A percentile compares a stretch with the other conserved stretches of the same genome.
phyloP scores from a whole-genome alignment of 2,329 filamentous ascomycete genomes.

The Cylindrodendrum hubeiense region DNA sequence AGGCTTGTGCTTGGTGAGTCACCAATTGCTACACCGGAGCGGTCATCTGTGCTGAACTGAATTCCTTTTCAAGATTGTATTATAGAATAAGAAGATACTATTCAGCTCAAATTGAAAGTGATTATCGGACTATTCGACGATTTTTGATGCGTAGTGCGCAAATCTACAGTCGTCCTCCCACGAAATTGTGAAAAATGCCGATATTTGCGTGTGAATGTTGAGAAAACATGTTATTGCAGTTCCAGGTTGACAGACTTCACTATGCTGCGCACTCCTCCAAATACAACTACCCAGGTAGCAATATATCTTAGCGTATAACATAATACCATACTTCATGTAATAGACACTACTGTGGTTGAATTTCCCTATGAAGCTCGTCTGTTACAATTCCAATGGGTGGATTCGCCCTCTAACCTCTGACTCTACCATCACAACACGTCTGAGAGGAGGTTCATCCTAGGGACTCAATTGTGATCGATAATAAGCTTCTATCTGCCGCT shows the following conservation, averaged over 20 bases:
- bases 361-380: background rate
- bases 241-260: no score
- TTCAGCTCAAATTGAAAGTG: no score
- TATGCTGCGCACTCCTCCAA: no score
- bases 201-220: no score
- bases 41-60: background rate
- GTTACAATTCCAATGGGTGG: background rate
- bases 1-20: background rate
- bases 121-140: no score
- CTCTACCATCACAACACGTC: background rate
- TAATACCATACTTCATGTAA: background rate
- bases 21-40: background rate
- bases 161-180: no score
- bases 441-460: background rate
- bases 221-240: no score
- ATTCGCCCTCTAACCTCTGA: background rate
- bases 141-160: no score
- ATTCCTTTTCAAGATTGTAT: background rate
- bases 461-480: background rate
- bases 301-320: background rate
- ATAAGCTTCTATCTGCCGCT: background rate
- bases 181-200: no score
- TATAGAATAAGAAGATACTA: no score
- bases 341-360: background rate
- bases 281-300: no score